Conservation (phyloP, 176 grass and related monocot species). For the Aegilops bicornis region DNA sequence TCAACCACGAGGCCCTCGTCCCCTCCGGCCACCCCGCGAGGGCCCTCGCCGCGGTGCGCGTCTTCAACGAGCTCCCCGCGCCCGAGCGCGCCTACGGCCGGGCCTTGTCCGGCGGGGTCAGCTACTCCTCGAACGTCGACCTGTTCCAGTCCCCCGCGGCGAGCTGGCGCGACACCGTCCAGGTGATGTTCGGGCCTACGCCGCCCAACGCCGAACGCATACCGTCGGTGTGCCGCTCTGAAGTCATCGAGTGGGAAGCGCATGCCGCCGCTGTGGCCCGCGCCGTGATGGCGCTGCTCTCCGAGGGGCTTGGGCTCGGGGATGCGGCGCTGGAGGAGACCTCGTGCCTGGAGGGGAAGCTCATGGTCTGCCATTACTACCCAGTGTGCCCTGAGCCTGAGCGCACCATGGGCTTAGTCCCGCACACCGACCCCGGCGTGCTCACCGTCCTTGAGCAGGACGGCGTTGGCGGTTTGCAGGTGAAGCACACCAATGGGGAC, state of each 20-base stretch:
- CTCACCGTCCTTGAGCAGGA: conserved; percentile 67
- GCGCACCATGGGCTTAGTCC: conserved; percentile 53
- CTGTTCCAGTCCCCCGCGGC: conserved; percentile 56
- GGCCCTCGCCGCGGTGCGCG: conserved; percentile 46
- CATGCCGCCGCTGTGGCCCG: conserved; percentile 18
- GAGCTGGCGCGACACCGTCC: conserved; percentile 86
- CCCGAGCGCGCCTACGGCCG: conserved; percentile 69
- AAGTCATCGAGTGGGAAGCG: conserved; percentile 53
- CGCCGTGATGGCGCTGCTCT: conserved; percentile 37
- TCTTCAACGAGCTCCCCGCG: conserved; percentile 63
- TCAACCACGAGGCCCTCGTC: conserved; percentile 51
- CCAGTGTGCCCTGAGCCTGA: conserved; percentile 79
- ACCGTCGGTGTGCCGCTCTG: conserved; percentile 50
- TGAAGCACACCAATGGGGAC: conserved; percentile 44
- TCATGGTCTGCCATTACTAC: conserved; percentile 84
- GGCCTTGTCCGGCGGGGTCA: conserved; percentile 34
- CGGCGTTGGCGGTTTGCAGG: conserved; percentile 56
- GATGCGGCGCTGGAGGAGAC: conserved; percentile 24
- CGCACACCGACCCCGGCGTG: conserved; percentile 71
- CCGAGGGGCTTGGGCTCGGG: conserved; percentile 50
- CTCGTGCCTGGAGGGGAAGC: conserved; percentile 48
- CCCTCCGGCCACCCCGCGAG: conserved; percentile 24
- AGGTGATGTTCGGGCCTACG: conserved; percentile 39
- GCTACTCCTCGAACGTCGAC: conserved; percentile 75
- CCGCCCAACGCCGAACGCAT: conserved; percentile 41